Evolutionary conservation across 31 red algal species (phyloP).

Genomic region (Odonthalia washingtoniensis): DNA sequence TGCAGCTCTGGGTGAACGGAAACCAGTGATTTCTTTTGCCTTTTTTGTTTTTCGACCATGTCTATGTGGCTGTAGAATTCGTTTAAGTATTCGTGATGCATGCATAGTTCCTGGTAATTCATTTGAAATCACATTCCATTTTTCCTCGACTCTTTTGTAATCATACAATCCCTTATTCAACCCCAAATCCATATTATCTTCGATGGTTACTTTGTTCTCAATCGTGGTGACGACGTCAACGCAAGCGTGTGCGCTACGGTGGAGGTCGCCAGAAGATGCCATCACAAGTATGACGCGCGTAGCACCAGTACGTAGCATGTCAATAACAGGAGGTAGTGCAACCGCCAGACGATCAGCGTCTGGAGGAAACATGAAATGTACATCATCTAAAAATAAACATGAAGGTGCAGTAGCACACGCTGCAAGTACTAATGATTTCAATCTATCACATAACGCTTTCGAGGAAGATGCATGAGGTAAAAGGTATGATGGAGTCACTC

Average conservation of each 20-base stretch:
- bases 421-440: conserved; percentile 8
- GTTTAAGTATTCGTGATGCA: conserved; percentile 12
- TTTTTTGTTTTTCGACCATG: too few species aligned
- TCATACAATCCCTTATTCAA: background rate
- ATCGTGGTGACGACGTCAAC: conserved; percentile 8
- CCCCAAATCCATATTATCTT: background rate
- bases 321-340: conserved; percentile 1
- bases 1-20: conserved; percentile 34
- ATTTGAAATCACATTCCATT: background rate
- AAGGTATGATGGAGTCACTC: conserved; percentile 23
- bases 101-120: conserved; percentile 11
- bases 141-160: background rate
- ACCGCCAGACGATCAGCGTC: background rate
- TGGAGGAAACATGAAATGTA: conserved; percentile 51
- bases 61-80: conserved; percentile 26
- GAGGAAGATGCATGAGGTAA: background rate
- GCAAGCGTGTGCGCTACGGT: background rate
- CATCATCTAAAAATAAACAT: conserved; percentile 48
- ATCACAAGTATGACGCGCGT: conserved; percentile 16
- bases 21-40: background rate
- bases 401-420: conserved; percentile 25
- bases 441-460: background rate
- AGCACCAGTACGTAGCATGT: background rate
- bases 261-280: background rate
- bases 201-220: background rate